phyloP scores from a whole-genome alignment of 495 filamentous ascomycete species.

The Annulohypoxylon moriforme region DNA sequence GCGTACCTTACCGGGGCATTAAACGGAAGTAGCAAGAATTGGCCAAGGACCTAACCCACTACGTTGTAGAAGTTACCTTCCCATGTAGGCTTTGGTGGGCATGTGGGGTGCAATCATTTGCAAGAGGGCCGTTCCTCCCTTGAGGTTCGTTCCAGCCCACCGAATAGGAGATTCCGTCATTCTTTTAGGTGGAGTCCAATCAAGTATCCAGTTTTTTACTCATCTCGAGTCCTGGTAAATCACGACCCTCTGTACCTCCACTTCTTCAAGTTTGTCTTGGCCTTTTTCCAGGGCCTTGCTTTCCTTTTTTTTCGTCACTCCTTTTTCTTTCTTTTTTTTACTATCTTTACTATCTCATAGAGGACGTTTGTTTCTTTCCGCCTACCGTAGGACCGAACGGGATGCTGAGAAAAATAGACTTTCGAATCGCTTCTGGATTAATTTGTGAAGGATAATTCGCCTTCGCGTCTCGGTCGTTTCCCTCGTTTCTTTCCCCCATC shows the following conservation, averaged over 20 bases:
- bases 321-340: constrained; percentile 4
- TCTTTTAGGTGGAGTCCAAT: constrained; percentile 35
- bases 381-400: constrained; percentile 22
- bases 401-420: constrained; percentile 28
- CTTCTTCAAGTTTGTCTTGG: constrained; percentile 35
- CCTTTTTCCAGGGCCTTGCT: constrained; percentile 20
- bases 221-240: constrained; percentile 25
- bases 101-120: constrained; percentile 37
- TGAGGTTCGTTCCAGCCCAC: constrained; percentile 17
- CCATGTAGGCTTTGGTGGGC: constrained; percentile 31
- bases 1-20: constrained; percentile 25
- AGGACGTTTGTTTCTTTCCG: constrained; percentile 10
- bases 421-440: constrained; percentile 22
- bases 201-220: constrained; percentile 20
- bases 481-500: neutral
- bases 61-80: constrained; percentile 22
- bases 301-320: constrained; percentile 27
- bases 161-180: constrained; percentile 41
- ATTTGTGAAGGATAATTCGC: constrained; percentile 27
- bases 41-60: constrained; percentile 19
- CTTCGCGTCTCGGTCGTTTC: constrained; percentile 22
- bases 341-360: neutral
- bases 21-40: constrained; percentile 20
- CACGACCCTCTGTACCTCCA: constrained; percentile 35
- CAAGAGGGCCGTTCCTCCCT: constrained; percentile 18